Conservation (phyloP, 1,139 yeast genomes). For the Scheffersomyces cryptocercus region DNA sequence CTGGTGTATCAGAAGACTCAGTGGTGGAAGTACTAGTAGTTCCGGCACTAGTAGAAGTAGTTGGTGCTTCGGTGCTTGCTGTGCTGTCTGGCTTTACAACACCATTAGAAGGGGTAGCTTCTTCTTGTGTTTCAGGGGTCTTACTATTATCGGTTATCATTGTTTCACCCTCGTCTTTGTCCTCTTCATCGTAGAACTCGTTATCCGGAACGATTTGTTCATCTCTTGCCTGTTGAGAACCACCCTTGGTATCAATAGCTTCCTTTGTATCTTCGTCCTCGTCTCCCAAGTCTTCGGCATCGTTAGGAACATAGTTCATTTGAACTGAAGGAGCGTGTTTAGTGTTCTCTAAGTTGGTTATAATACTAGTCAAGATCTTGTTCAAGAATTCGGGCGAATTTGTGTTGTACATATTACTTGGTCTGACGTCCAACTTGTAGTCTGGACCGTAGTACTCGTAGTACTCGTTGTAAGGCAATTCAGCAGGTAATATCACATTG, state of each 20-base stretch:
- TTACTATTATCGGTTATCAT: constrained; percentile 18
- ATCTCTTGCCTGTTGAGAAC: constrained; percentile 83
- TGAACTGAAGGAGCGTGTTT: constrained; percentile 96
- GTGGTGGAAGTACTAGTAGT: too few species aligned
- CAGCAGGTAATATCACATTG: constrained; percentile 74
- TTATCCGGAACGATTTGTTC: constrained; percentile 63
- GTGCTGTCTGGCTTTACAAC: too few species aligned
- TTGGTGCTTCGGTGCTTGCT: too few species aligned
- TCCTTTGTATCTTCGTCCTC: constrained; percentile 72
- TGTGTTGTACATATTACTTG: constrained; percentile 95
- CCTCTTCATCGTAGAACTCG: constrained; percentile 68
- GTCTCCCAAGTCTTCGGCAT: constrained; percentile 81
- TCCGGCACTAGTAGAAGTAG: too few species aligned
- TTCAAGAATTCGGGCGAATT: constrained; percentile 91
- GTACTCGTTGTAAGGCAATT: constrained; percentile 93
- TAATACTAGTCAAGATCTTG: constrained; percentile 76
- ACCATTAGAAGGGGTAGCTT: too few species aligned
- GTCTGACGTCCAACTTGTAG: constrained; percentile 88
- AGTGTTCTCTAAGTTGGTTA: constrained; percentile 79
- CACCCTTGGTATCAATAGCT: constrained; percentile 88
- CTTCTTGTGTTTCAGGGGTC: background rate
- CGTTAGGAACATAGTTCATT: constrained; percentile 85
- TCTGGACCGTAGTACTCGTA: constrained; percentile 98
- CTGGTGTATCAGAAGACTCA: too few species aligned
- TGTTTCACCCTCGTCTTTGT: constrained; percentile 47